phyloP scores from a whole-genome alignment of 306 rosid species.

The apple (Malus domestica) region DNA sequence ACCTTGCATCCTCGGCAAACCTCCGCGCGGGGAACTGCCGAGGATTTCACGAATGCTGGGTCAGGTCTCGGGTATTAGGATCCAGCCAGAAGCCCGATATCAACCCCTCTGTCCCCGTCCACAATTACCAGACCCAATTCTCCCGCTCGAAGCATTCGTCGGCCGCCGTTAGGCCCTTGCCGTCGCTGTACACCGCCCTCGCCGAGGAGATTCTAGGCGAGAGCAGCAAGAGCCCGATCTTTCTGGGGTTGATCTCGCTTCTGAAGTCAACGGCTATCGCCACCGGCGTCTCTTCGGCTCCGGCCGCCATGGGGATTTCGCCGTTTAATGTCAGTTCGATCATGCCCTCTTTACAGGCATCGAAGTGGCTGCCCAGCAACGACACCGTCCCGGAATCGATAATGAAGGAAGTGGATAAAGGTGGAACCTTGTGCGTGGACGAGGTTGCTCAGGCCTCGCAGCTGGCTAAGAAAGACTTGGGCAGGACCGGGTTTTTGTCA shows the following conservation, averaged over 20 bases:
- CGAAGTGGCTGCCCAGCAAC: constrained; percentile 71
- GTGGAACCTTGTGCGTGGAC: constrained; percentile 30
- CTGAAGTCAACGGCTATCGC: constrained; percentile 60
- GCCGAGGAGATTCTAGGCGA: constrained; percentile 59
- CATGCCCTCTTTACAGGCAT: constrained; percentile 57
- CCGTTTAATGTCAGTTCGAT: constrained; percentile 52
- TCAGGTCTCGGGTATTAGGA: constrained; percentile 50
- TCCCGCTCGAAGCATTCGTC: constrained; percentile 15
- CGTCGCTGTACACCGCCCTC: constrained; percentile 33
- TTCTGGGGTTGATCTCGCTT: constrained; percentile 60
- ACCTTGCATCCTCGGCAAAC: constrained; percentile 62
- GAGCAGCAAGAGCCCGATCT: constrained; percentile 40
- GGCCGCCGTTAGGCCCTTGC: constrained; percentile 22
- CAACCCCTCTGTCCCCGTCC: constrained; percentile 37
- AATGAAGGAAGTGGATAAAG: constrained; percentile 46
- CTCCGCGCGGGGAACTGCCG: constrained; percentile 44
- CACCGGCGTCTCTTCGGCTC: constrained; percentile 36
- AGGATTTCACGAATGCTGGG: constrained; percentile 59
- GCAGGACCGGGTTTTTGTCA: constrained; percentile 55
- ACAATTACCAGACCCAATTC: constrained; percentile 26
- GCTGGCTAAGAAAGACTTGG: constrained; percentile 19
- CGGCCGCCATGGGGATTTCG: constrained; percentile 41
- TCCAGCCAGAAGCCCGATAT: constrained; percentile 39
- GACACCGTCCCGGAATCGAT: constrained; percentile 43
- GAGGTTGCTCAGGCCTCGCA: background rate